Base-by-base conservation (phyloP, 2,329 filamentous ascomycete genomes). In the Penicillium sp. region DNA sequence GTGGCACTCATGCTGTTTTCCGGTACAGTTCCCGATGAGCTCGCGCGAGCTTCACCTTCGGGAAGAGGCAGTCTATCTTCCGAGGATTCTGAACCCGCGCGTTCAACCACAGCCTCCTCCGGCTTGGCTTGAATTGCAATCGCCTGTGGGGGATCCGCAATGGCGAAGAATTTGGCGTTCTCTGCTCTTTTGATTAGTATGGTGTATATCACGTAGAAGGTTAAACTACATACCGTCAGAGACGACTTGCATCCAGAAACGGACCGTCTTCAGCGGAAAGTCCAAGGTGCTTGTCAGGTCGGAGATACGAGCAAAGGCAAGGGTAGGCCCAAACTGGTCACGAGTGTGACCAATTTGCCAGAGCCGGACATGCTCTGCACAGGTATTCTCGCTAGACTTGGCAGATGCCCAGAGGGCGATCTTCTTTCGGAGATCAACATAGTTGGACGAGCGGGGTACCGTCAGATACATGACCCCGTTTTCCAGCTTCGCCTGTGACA, bases 171-270 rank as follows among this genome's bases (percentile, higher is more conserved):
- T 43, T 66, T 64, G 41, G 67, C 64, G 50, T 69, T 65, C 28
- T 57, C 64, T 67, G 24, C n/a, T n/a, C 21, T 29, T 17, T 1
- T 38, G 7, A 32, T 56, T 48, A 57, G 57, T 33, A 26, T 15
- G 34, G 24, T 12, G 3, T 24, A 12, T 15, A 34, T 6, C n/a
- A n/a, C n/a, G n/a, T n/a, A n/a, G n/a, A n/a, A n/a, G n/a, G n/a
- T n/a, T n/a, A n/a, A 26, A 17, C 12, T 3, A 57, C 62, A 53
- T 49, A 64, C 66, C 63, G 45, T 68, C 67, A 1, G 69, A 68
- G 6, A 72, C 60, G 3, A 66, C 49, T 41, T 72, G 63, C 57
- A 69, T 62, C 69, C 69, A 72, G 39, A 71, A 67, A 26, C 68
- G 65, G 31, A 66, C 55, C 12, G 57, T 57, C 10, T 58, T 58